Percentiles rank a stretch among this genome's conserved stretches.
phyloP scores from a whole-genome alignment of 1,139 yeast genomes.

The Yamadazyma membranifaciens region DNA sequence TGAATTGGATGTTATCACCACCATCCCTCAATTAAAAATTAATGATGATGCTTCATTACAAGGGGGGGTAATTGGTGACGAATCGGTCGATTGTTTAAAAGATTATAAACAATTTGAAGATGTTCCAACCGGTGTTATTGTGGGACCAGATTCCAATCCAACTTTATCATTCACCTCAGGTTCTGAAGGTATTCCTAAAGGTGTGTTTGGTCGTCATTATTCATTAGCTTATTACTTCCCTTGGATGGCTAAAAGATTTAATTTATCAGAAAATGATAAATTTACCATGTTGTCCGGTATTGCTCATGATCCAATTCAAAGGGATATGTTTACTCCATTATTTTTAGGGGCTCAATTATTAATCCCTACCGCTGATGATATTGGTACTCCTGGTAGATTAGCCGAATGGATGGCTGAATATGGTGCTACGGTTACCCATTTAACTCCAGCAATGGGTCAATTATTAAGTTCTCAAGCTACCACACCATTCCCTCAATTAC shows the following conservation, averaged over 20 bases:
- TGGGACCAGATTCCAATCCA: constrained; percentile 97
- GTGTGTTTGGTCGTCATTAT: constrained; percentile 96
- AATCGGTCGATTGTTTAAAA: constrained; percentile 48
- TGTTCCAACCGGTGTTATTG: constrained; percentile 79
- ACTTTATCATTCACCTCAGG: constrained; percentile 98
- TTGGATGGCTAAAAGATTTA: constrained; percentile 92
- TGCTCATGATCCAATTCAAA: constrained; percentile 98
- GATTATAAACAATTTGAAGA: constrained; percentile 46
- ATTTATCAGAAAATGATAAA: constrained; percentile 73
- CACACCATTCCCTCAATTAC: constrained; percentile 81
- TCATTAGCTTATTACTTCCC: constrained; percentile 96
- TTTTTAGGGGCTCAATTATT: constrained; percentile 90
- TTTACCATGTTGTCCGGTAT: constrained; percentile 98
- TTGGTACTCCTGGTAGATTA: constrained; percentile 95
- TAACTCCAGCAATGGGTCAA: constrained; percentile 99
- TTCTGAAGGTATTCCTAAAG: constrained; percentile 97
- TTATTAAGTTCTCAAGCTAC: constrained; percentile 92
- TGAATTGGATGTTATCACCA: constrained; percentile 69
- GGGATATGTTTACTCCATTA: constrained; percentile 98
- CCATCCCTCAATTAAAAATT: constrained; percentile 74
- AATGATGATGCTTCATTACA: constrained; percentile 71
- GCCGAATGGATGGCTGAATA: constrained; percentile 97
- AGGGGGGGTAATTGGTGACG: constrained; percentile 49
- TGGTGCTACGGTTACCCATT: constrained; percentile 93
- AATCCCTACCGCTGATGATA: constrained; percentile 95